phyloP scores from a whole-genome alignment of 768 basidiomycete genomes.

The Podaxis pistillaris region DNA sequence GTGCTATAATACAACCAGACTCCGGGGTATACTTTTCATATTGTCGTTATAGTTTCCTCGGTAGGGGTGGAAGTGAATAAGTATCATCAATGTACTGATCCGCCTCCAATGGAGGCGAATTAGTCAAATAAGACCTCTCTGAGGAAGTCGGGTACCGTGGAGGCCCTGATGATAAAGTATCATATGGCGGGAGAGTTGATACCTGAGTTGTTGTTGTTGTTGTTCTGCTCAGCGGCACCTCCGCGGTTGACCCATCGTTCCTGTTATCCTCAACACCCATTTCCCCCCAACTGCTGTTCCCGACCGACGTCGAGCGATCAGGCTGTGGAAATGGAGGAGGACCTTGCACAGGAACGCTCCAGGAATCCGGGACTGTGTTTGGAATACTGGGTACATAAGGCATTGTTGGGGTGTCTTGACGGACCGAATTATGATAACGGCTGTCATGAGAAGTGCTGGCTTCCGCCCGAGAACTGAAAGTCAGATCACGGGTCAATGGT shows the following conservation, averaged over 20 bases:
- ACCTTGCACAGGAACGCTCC: not conserved
- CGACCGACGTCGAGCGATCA: not conserved
- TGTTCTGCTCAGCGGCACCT: not conserved
- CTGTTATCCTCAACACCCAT: not conserved
- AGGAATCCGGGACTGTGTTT: not conserved
- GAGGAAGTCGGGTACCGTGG: not conserved
- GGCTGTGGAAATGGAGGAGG: not conserved
- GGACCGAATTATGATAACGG: not conserved
- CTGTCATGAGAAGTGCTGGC: not conserved
- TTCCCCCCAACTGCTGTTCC: not conserved
- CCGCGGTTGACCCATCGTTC: not conserved
- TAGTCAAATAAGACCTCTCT: not conserved
- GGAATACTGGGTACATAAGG: not conserved
- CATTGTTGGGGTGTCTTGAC: not conserved
- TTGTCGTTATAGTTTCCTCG: not conserved
- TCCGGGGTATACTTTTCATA: not conserved
- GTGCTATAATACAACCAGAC: too few relatives aligned
- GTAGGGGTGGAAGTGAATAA: not conserved
- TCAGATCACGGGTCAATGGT: not conserved
- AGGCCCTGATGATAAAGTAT: not conserved
- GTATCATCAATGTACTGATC: not conserved
- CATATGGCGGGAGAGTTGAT: not conserved
- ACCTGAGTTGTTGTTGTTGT: not conserved
- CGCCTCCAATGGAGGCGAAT: not conserved
- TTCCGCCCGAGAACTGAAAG: not conserved